Conservation (phyloP, 306 rosid genomes). For the Trifolium subterraneum region DNA sequence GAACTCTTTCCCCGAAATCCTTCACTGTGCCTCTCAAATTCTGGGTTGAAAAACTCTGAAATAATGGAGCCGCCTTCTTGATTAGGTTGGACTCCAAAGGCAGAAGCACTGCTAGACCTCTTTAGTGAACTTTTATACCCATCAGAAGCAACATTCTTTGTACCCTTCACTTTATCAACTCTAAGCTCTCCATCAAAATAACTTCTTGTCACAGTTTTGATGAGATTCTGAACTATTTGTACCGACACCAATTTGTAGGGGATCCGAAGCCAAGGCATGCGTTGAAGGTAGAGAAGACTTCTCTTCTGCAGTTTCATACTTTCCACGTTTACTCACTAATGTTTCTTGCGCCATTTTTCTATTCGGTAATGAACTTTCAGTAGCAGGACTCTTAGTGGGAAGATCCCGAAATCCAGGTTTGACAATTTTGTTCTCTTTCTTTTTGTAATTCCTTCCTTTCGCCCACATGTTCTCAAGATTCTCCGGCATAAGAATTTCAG, state of each 20-base stretch:
- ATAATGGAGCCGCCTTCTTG: conserved; percentile 63
- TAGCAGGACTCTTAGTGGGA: conserved; percentile 50
- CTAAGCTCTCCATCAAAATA: conserved; percentile 39
- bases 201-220: conserved; percentile 47
- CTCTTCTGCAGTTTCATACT: conserved; percentile 52
- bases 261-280: conserved; percentile 51
- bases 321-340: conserved; percentile 47
- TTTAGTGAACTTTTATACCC: conserved; percentile 58
- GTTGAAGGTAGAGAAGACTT: too few species aligned
- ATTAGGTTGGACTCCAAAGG: conserved; percentile 56
- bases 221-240: conserved; percentile 47
- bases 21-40: conserved; percentile 59
- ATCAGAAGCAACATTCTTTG: conserved; percentile 39
- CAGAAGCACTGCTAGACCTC: conserved; percentile 85
- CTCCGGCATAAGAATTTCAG: conserved; percentile 95
- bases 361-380: conserved; percentile 41
- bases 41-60: conserved; percentile 75
- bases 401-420: conserved; percentile 56
- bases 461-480: conserved; percentile 99
- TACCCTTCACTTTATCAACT: conserved; percentile 54
- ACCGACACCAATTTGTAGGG: conserved; percentile 48
- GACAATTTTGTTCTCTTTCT: conserved; percentile 69
- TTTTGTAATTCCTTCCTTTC: conserved; percentile 91
- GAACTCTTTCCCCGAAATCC: conserved; percentile 55
- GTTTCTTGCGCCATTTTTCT: conserved; percentile 54